Conservation (phyloP, 2,329 filamentous ascomycete genomes). For the Fusarium sp. region DNA sequence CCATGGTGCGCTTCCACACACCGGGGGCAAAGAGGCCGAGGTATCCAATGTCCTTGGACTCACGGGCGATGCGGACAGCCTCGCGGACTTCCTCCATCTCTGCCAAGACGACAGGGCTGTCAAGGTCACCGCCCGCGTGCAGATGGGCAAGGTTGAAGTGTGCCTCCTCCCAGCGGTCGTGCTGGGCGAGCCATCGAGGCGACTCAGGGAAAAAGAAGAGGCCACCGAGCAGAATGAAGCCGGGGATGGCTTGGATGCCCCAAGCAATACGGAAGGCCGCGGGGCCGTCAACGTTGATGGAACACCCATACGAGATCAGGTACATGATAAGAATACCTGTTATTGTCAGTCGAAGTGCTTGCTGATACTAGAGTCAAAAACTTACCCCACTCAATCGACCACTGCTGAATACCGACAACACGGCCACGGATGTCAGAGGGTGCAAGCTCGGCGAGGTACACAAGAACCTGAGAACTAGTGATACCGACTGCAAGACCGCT, state of each 20-base stretch:
- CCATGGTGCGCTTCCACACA: constrained; percentile 63
- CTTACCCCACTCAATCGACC: constrained; percentile 73
- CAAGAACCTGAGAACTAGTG: constrained; percentile 74
- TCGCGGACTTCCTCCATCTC: constrained; percentile 67
- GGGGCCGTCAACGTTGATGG: constrained; percentile 62
- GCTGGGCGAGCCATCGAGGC: constrained; percentile 72
- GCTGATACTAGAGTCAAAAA: neutral
- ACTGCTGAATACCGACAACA: constrained; percentile 78
- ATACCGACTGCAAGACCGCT: constrained; percentile 76
- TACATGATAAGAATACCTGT: constrained; percentile 77
- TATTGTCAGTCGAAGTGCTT: neutral
- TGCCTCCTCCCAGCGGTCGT: constrained; percentile 69
- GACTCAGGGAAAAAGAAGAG: constrained; percentile 72
- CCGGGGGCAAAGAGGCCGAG: constrained; percentile 58
- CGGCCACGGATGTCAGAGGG: constrained; percentile 68
- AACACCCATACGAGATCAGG: constrained; percentile 73
- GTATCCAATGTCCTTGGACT: constrained; percentile 54
- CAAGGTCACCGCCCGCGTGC: constrained; percentile 65
- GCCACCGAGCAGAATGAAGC: constrained; percentile 66
- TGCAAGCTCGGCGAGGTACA: constrained; percentile 76
- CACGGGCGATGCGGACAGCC: constrained; percentile 51
- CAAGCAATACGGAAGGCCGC: constrained; percentile 73
- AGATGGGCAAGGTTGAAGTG: constrained; percentile 65
- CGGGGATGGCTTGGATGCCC: constrained; percentile 73
- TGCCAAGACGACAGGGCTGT: constrained; percentile 66